Conservation (phyloP, 352 stramenopile species). For the Aphanomyces cochlioides region DNA sequence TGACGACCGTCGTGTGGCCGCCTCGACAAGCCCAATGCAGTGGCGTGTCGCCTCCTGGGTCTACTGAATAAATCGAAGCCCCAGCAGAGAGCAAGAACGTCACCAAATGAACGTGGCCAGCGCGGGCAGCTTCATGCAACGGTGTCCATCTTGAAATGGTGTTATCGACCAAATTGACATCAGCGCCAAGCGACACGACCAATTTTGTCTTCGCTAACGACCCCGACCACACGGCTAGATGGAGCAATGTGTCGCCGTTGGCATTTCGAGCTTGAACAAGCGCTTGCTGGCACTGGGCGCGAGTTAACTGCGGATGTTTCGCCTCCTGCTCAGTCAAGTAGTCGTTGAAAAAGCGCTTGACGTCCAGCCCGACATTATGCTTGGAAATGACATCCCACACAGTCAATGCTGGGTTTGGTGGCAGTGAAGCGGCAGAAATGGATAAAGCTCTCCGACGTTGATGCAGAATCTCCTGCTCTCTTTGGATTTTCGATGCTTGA, state of each 20-base stretch:
- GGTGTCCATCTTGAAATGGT: slow-evolving; percentile 42
- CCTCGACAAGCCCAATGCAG: slow-evolving; percentile 53
- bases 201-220: slow-evolving; percentile 35
- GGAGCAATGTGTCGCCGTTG: slow-evolving; percentile 50
- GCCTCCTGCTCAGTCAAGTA: too few relatives aligned
- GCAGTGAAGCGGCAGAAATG: too few relatives aligned
- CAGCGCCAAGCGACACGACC: slow-evolving; percentile 36
- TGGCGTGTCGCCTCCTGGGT: slow-evolving; percentile 49
- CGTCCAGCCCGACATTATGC: slow-evolving; percentile 33
- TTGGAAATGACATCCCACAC: slow-evolving; percentile 4
- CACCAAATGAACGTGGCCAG: slow-evolving; percentile 40
- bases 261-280: slow-evolving; percentile 21
- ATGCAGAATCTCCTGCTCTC: too few relatives aligned
- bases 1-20: slow-evolving; percentile 43
- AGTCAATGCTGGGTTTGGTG: neutral
- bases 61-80: slow-evolving; percentile 39
- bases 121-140: slow-evolving; percentile 57
- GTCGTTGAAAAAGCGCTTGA: slow-evolving; percentile 32
- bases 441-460: too few relatives aligned
- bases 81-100: slow-evolving; percentile 42
- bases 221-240: slow-evolving; percentile 50
- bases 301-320: slow-evolving; percentile 28
- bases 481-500: too few relatives aligned
- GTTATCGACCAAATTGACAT: slow-evolving; percentile 53
- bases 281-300: neutral